Percentiles rank a stretch among this genome's conserved stretches.
Conservation (phyloP, 306 rosid species). For the Medicago truncatula region MtrunA17r5.0-ANR NC_053042.1:2357501-2358000, state of each 20-base stretch:
- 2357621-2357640: conserved; percentile 61
- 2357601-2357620: conserved; percentile 74
- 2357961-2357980: conserved; percentile 43
- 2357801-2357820: conserved; percentile 43
- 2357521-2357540: conserved; percentile 77
- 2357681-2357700: conserved; percentile 26
- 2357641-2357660: conserved; percentile 68
- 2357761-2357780: conserved; percentile 72
- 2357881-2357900: conserved; percentile 8
- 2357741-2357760: conserved; percentile 79
- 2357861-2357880: conserved; percentile 5
- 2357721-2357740: conserved; percentile 12
- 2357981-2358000: conserved; percentile 26
- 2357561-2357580: conserved; percentile 51
- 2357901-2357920: conserved; percentile 60
- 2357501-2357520: conserved; percentile 38
- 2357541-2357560: conserved; percentile 66
- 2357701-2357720: conserved; percentile 8
- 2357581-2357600: conserved; percentile 50
- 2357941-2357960: conserved; percentile 44
- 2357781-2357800: conserved; percentile 60
- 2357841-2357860: conserved; percentile 33
- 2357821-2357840: conserved; percentile 57
- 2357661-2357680: conserved; percentile 68
- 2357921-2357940: conserved; percentile 44